A percentile compares a stretch with the other conserved stretches of the same genome.
Conservation (phyloP, 768 basidiomycete species). For the Tricholomella constricta region DNA sequence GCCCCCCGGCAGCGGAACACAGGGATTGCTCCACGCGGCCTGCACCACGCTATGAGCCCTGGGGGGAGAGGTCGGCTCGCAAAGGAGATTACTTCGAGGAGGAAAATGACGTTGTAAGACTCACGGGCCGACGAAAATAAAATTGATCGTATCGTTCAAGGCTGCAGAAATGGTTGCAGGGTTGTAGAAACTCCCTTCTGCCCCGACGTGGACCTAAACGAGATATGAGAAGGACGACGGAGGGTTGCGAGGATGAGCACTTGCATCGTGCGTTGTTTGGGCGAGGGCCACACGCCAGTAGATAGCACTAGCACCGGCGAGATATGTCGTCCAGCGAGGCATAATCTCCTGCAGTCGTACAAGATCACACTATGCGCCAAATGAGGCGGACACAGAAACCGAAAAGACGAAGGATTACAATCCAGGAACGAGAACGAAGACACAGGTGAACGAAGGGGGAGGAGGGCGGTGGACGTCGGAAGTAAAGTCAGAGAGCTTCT, state of each 20-base stretch:
- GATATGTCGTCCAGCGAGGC: too few species aligned
- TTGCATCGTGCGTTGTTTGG: slow-evolving; percentile 12
- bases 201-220: slow-evolving; percentile 45
- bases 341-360: not conserved
- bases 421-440: too few species aligned
- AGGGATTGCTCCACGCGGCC: slow-evolving; percentile 36
- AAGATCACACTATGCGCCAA: too few species aligned
- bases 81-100: not conserved
- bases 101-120: slow-evolving; percentile 1
- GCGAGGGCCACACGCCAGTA: slow-evolving; percentile 1
- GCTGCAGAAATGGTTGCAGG: slow-evolving; percentile 33
- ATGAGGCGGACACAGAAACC: too few species aligned
- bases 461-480: too few species aligned
- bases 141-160: slow-evolving; percentile 37
- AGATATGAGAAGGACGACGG: not conserved
- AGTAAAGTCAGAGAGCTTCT: too few species aligned
- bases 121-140: slow-evolving; percentile 41
- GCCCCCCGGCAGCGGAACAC: slow-evolving; percentile 38
- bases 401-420: too few species aligned
- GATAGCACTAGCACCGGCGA: too few species aligned
- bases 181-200: slow-evolving; percentile 40
- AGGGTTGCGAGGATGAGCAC: not conserved
- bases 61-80: not conserved
- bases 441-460: too few species aligned
- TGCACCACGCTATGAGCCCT: slow-evolving; percentile 46